Evolutionary conservation across 164 flowering plant genomes (phyloP), one percentile per base, ranked within the genome.

Genomic region (Litsea cubeba): DNA sequence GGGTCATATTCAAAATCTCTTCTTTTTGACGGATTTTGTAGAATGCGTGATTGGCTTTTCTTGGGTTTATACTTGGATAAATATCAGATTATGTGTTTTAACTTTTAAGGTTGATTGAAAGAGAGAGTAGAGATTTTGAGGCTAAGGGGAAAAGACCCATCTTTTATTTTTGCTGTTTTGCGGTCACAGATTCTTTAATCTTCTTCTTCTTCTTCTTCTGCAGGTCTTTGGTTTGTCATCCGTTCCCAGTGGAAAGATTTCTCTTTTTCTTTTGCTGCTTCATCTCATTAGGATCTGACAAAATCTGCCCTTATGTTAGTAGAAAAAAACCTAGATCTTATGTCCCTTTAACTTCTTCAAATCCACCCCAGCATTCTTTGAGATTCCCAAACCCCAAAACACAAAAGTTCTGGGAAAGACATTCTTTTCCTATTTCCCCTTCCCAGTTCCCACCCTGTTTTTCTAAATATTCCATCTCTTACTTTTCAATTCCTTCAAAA

Each of bases 1-100:
- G 71, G 71, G 76, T 67, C 60, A n/a, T 35, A 51, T n/a, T 74
- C 58, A 5, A 11, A 30, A 51, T 72, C 49, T 57, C 24, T 1
- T 58, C 71, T 76, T 70, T 12, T 14, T 25, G 28, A 23, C 24
- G 66, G 28, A 17, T 54, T 17, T 12, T 24, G 30, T 25, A 12
- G 66, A 63, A 63, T 63, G 66, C 74, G 51, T 1, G 22, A 30
- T 50, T 15, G 51, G 62, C 30, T 28, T 28, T 63, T 32, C 2
- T 69, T 25, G 18, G 40, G 5, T 35, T 68, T 5, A 4, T 11
- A 60, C 25, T 26, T 69, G 17, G 35, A 0, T 18, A 15, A 11
- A 2, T 20, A 10, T 0, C 50, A 26, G 20, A 11, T 35, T 1
- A 3, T 57, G 15, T 68, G 8, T 40, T 25, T 25, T 35, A 5